Conservation (phyloP, 2,329 filamentous ascomycete genomes). For the Neofusicoccum sp. region DNA sequence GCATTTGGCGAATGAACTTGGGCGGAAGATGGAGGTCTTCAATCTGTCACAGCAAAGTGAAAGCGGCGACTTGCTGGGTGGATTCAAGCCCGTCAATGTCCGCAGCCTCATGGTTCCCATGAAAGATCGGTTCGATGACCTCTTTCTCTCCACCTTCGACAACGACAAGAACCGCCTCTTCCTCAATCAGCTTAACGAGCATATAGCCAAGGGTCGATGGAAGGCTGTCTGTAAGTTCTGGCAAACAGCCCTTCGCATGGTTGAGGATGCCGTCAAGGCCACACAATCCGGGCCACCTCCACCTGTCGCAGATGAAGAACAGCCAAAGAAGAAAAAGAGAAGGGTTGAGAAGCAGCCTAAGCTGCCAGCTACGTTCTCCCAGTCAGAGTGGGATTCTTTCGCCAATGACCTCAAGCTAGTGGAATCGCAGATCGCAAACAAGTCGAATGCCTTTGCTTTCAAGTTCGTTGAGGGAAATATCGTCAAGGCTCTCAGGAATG, state of each 20-base stretch:
- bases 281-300: not conserved
- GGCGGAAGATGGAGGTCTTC: constrained; percentile 84
- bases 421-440: constrained; percentile 71
- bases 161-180: constrained; percentile 79
- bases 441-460: constrained; percentile 80
- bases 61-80: constrained; percentile 89
- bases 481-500: constrained; percentile 91
- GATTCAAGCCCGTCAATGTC: constrained; percentile 93
- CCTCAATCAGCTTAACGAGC: constrained; percentile 75
- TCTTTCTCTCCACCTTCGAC: constrained; percentile 87
- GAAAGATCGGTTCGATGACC: constrained; percentile 88
- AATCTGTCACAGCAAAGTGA: constrained; percentile 98
- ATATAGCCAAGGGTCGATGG: constrained; percentile 81
- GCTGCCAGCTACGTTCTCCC: constrained; percentile 45
- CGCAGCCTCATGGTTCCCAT: constrained; percentile 83
- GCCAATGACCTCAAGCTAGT: constrained; percentile 72
- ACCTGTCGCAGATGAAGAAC: constrained; percentile 19
- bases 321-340: constrained; percentile 65
- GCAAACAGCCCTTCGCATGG: constrained; percentile 86
- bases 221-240: constrained; percentile 79
- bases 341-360: constrained; percentile 56
- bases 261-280: constrained; percentile 51
- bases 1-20: constrained; percentile 79
- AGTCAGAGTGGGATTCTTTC: constrained; percentile 79
- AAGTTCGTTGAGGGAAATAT: constrained; percentile 95